These are phyloP conservation scores for Glutinoglossum americanum DNA, from an alignment of 495 filamentous ascomycete species.

Conservation along the genomic window DNA sequence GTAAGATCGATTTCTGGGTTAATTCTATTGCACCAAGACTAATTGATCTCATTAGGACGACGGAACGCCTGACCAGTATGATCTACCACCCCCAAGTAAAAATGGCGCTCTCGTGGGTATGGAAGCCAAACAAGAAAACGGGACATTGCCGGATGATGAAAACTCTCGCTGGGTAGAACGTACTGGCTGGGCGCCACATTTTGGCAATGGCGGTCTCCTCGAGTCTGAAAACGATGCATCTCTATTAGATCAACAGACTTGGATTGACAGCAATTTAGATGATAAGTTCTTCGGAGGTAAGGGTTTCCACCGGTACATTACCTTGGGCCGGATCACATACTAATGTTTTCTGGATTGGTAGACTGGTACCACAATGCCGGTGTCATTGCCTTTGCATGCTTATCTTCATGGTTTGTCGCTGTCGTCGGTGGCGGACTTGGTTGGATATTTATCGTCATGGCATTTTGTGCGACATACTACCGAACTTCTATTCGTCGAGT, in stretches of 20 bases:
- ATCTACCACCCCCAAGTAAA: constrained; percentile 54
- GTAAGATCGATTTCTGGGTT: constrained; percentile 17
- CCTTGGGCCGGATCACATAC: background rate
- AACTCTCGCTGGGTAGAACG: constrained; percentile 37
- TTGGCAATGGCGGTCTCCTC: constrained; percentile 33
- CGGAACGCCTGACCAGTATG: constrained; percentile 44
- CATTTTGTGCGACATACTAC: constrained; percentile 82
- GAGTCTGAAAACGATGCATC: constrained; percentile 36
- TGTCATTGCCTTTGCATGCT: constrained; percentile 78
- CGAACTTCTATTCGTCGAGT: constrained; percentile 85
- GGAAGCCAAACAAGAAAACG: constrained; percentile 27
- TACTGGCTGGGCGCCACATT: constrained; percentile 76
- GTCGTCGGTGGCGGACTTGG: constrained; percentile 74
- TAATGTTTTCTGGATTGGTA: constrained; percentile 12
- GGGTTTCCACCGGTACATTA: constrained; percentile 3
- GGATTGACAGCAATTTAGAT: constrained; percentile 60
- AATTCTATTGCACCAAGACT: background rate
- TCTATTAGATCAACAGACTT: constrained; percentile 69
- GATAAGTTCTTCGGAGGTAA: constrained; percentile 84
- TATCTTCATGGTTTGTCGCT: constrained; percentile 77
- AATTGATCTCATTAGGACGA: constrained; percentile 28
- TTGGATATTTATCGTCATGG: constrained; percentile 89
- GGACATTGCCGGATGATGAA: constrained; percentile 27
- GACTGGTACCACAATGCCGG: constrained; percentile 97
- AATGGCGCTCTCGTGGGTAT: constrained; percentile 33